A percentile compares a stretch with the other conserved stretches of the same genome.
Evolutionary conservation across 768 basidiomycete genomes (phyloP).

Genomic region (Leccinellum luteum): DNA sequence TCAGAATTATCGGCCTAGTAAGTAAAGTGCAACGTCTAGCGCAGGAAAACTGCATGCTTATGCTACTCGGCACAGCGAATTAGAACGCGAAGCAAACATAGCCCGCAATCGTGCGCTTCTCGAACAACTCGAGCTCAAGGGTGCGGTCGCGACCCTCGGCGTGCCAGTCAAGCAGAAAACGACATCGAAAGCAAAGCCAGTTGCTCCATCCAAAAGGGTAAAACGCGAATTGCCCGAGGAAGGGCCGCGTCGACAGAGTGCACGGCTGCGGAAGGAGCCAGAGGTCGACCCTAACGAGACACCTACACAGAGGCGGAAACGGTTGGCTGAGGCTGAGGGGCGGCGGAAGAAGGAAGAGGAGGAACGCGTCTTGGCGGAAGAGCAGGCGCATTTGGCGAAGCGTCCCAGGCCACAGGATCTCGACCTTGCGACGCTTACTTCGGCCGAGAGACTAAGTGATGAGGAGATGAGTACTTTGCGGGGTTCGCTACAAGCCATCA

Average conservation of each 20-base stretch:
- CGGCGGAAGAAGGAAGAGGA: conserved; percentile 61
- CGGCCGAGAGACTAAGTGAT: conserved; percentile 44
- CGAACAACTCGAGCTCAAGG: conserved; percentile 65
- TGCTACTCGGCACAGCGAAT: conserved; percentile 42
- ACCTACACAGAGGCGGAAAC: conserved; percentile 57
- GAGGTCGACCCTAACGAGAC: conserved; percentile 59
- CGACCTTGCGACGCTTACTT: conserved; percentile 51
- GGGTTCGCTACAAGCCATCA: conserved; percentile 40
- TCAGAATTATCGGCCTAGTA: conserved; percentile 51
- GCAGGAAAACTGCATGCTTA: neutral
- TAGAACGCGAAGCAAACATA: conserved; percentile 77
- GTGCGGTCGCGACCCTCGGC: conserved; percentile 49
- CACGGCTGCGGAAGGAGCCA: conserved; percentile 50
- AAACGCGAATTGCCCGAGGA: conserved; percentile 48
- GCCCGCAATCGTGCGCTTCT: conserved; percentile 76
- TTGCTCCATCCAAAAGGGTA: conserved; percentile 52
- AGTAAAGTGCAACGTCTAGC: conserved; percentile 16
- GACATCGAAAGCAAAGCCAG: conserved; percentile 52
- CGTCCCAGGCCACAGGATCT: conserved; percentile 68
- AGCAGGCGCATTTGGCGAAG: conserved; percentile 59
- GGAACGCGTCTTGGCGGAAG: conserved; percentile 58
- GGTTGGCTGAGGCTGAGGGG: conserved; percentile 63
- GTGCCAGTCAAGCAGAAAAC: conserved; percentile 40
- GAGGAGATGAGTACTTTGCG: conserved; percentile 49
- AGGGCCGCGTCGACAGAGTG: conserved; percentile 63